Evolutionary conservation across 2,329 filamentous ascomycete species (phyloP), one percentile per base, ranked within the genome.

Genomic region (Xylariaceae sp.): DNA sequence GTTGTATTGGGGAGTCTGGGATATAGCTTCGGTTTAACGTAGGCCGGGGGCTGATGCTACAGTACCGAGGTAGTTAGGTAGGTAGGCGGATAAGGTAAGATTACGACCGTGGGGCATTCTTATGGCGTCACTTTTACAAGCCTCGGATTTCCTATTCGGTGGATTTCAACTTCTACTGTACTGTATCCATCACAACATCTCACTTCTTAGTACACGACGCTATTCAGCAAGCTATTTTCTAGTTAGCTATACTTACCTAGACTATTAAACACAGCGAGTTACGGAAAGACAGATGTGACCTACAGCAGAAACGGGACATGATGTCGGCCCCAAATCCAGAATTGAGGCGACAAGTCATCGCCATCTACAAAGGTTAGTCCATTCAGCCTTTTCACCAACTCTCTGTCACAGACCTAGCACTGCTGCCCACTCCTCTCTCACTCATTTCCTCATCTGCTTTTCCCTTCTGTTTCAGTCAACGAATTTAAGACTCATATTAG

Each of bases 351-450:
- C 86, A 95, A 71, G 93, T 96, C 41, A 90, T 96, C 62, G 82
- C 84, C 33, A 85, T 96, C 57, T 97, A 96, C 79, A 97, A 96
- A 86, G 90, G 92, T 91, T 33, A 21, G 26, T 24, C 34, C 16
- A 4, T 4, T 0, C 28, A 31, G 28, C 28, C 28, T 31, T n/a
- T 28, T n/a, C 28, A 44, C 16, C 16, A 14, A 14, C 36, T n/a
- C n/a, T n/a, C n/a, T n/a, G n/a, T n/a, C n/a, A n/a, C n/a, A n/a
- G n/a, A n/a, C n/a, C n/a, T n/a, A n/a, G n/a, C n/a, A n/a, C n/a
- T n/a, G n/a, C n/a, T n/a, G n/a, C n/a, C n/a, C n/a, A n/a, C n/a
- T n/a, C n/a, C n/a, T n/a, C n/a, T n/a, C n/a, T n/a, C n/a, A n/a
- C n/a, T n/a, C 6, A 6, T 41, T 16, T 12, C 6, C n/a, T 36